A percentile compares a stretch with the other conserved stretches of the same genome.
Evolutionary conservation across 768 basidiomycete species (phyloP).

Genomic region (Lactarius trivialis): DNA sequence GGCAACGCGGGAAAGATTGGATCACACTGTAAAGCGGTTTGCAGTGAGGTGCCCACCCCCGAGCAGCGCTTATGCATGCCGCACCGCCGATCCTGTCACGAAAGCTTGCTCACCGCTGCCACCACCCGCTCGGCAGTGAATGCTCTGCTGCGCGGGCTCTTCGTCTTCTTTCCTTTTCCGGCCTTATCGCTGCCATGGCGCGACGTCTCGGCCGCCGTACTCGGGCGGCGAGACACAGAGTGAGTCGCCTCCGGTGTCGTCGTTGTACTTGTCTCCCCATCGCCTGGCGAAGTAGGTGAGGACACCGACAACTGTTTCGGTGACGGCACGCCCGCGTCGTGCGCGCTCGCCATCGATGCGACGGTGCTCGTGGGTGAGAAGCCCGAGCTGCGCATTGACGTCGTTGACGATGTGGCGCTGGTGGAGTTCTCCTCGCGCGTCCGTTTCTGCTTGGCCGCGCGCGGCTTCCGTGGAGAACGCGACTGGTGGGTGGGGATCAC

Average conservation of each 20-base stretch:
- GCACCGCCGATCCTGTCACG: slow-evolving; percentile 2
- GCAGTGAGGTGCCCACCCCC: background rate
- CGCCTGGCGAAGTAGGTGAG: background rate
- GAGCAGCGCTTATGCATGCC: background rate
- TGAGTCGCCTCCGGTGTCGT: slow-evolving; percentile 1
- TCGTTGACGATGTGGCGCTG: background rate
- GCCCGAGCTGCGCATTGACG: background rate
- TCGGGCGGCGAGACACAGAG: background rate
- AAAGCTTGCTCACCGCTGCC: slow-evolving; percentile 18
- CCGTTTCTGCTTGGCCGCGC: background rate
- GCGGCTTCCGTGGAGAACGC: background rate
- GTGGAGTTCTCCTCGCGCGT: background rate
- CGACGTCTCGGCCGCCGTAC: background rate
- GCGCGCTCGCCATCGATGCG: slow-evolving; percentile 12
- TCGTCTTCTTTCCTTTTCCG: slow-evolving; percentile 1
- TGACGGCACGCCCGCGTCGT: background rate
- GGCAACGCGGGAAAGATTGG: background rate
- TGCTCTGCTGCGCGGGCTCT: slow-evolving; percentile 7
- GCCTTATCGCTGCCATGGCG: background rate
- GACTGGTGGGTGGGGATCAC: slow-evolving; percentile 5
- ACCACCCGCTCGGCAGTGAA: slow-evolving; percentile 19
- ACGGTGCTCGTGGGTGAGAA: background rate
- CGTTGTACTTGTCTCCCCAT: background rate
- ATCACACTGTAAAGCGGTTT: background rate
- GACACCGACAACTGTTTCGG: background rate